A percentile compares a stretch with the other conserved stretches of the same genome.
These are phyloP conservation scores for Rhodotorula sp. DNA, from an alignment of 1,284 basidiomycete genomes.

Conservation along the genomic window DNA sequence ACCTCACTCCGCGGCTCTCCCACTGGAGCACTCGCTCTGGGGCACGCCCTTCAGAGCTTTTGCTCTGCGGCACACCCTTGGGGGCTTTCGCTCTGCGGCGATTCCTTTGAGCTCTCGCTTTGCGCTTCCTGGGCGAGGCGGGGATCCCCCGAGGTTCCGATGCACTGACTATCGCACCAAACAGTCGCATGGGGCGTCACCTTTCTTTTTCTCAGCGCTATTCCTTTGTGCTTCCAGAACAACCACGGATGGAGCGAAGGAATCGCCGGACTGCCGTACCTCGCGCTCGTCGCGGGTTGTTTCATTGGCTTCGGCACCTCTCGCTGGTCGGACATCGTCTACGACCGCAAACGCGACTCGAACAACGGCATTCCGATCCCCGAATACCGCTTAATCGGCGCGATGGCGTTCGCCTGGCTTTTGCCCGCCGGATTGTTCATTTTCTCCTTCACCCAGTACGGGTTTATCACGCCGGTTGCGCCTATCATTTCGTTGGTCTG, in stretches of 20 bases:
- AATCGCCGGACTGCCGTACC: conserved; percentile 47
- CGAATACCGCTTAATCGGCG: conserved; percentile 38
- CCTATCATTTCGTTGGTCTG: conserved; percentile 41
- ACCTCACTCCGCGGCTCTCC: not conserved
- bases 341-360: conserved; percentile 33
- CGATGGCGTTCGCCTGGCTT: conserved; percentile 34
- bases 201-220: conserved; percentile 47
- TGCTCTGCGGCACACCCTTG: not conserved
- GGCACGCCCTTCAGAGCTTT: not conserved
- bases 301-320: conserved; percentile 43
- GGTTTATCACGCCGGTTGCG: conserved; percentile 37
- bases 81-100: not conserved
- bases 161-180: no score
- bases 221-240: conserved; percentile 48
- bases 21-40: not conserved
- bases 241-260: conserved; percentile 48
- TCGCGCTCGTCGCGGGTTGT: conserved; percentile 46
- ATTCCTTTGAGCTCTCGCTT: not conserved
- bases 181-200: conserved; percentile 28
- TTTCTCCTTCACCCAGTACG: conserved; percentile 44
- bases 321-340: conserved; percentile 43
- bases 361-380: conserved; percentile 32
- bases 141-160: no score
- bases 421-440: conserved; percentile 33
- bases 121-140: no score